Evolutionary conservation across 495 filamentous ascomycete species (phyloP), one percentile per base, ranked within the genome.

Genomic region (Amorphotheca resinae): DNA sequence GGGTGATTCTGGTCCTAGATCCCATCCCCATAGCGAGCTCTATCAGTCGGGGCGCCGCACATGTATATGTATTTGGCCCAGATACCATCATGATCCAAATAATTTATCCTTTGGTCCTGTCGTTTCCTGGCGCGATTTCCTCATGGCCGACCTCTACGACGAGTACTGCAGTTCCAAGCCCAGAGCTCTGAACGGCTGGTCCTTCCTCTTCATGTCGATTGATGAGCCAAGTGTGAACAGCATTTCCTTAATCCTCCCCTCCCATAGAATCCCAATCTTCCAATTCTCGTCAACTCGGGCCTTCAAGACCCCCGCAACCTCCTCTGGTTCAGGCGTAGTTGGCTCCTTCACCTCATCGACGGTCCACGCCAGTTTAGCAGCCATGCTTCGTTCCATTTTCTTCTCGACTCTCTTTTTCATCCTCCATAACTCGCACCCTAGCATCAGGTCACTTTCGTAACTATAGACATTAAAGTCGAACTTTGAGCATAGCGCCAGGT

Each of bases 401-500:
- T 53, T 60, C 33, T 51, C 48, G 4, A 45, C 38, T 15, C 46
- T 52, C 5, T 21, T 23, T 23, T 60, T 59, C 59, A 73, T 59
- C 61, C 71, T 72, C 89, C 93, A 98, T 22, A 95, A 64, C 60
- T 98, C 93, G 58, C 79, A 82, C 9, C 93, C 91, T 7, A 95
- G 68, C 31, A 82, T 80, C 66, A 95, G 73, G 28, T 93, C 87
- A 57, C 85, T 93, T 64, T 96, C 91, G 65, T 95, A 98, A 54
- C 84, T 93, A 64, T 95, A 95, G 38, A 95, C 86, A 57, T 98
- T 98, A 59, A 96, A 98, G 49, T 91, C 86, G 64, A 96, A 89
- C 31, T 80, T 76, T 22, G 85, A 87, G 45, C 87, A 89, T 35
- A 98, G 74, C 0, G 86, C 79, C 39, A 91, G 73, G 45, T 86